These are phyloP conservation scores for Pyrenochaeta sp. DNA, from an alignment of 2,329 filamentous ascomycete genomes.

Conservation along the genomic window DNA sequence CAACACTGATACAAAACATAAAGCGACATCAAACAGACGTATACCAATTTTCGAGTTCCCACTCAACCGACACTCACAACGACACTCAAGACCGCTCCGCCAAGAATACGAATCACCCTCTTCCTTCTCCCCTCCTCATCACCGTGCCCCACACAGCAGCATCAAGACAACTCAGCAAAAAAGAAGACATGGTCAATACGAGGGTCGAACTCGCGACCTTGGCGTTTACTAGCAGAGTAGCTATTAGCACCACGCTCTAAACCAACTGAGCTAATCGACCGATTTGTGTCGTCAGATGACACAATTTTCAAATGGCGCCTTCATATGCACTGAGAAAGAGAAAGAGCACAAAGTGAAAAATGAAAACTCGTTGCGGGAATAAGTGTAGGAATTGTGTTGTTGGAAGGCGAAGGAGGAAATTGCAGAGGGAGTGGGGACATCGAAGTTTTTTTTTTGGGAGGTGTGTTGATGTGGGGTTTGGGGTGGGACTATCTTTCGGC, in stretches of 20 bases:
- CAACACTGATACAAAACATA: no score
- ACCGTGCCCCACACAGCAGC: background rate
- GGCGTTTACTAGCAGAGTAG: conserved; percentile 16
- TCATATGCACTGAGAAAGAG: background rate
- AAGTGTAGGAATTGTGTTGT: background rate
- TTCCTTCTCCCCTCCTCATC: background rate
- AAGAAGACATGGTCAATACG: conserved; percentile 28
- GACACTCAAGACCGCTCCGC: no score
- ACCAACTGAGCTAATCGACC: conserved; percentile 15
- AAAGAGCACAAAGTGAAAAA: no score
- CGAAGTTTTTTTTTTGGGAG: background rate
- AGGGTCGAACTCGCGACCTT: conserved; percentile 25
- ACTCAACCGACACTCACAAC: no score
- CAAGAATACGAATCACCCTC: background rate
- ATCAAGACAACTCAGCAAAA: background rate
- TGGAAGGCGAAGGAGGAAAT: background rate
- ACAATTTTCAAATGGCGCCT: background rate
- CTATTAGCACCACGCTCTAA: conserved; percentile 34
- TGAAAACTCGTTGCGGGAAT: background rate
- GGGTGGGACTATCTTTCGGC: background rate
- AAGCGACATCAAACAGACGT: no score
- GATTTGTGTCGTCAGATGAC: background rate
- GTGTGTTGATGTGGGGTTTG: background rate
- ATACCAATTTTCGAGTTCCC: no score
- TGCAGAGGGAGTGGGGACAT: background rate